Percentiles rank a stretch among this genome's conserved stretches.
Evolutionary conservation across 192 early-diverging fungal genomes (phyloP).

Genomic region (Backusella westeae): DNA sequence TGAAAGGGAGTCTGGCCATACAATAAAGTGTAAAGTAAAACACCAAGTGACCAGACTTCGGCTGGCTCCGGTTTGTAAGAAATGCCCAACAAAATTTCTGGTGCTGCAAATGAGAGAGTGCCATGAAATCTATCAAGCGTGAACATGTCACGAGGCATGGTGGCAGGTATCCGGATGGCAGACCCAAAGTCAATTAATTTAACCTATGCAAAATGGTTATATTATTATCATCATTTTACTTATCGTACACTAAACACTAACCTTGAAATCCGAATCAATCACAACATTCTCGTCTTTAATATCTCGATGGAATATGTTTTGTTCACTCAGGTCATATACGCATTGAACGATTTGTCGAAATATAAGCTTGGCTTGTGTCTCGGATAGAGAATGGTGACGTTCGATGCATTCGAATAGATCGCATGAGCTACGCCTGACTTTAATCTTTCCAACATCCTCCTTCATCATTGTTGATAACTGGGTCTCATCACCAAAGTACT

Average conservation of each 20-base stretch:
- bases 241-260: neutral
- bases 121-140: constrained; percentile 43
- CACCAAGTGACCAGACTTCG: constrained; percentile 73
- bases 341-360: constrained; percentile 68
- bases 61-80: constrained; percentile 59
- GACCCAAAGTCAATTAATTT: constrained; percentile 72
- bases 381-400: constrained; percentile 56
- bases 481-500: neutral
- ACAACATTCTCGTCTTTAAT: constrained; percentile 77
- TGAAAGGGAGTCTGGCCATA: constrained; percentile 60
- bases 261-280: constrained; percentile 34
- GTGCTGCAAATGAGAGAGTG: constrained; percentile 55
- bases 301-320: constrained; percentile 72
- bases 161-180: constrained; percentile 31
- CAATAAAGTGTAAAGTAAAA: constrained; percentile 57
- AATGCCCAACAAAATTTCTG: constrained; percentile 61
- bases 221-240: too few relatives aligned
- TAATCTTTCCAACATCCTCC: neutral
- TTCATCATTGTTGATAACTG: neutral
- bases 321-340: constrained; percentile 57
- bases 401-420: constrained; percentile 83
- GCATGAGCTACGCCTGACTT: constrained; percentile 51
- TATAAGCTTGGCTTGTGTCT: constrained; percentile 59
- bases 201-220: constrained; percentile 11
- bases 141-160: constrained; percentile 28